Conservation (phyloP, 345 rosid genomes). For the Eutrema yunnanense region DNA sequence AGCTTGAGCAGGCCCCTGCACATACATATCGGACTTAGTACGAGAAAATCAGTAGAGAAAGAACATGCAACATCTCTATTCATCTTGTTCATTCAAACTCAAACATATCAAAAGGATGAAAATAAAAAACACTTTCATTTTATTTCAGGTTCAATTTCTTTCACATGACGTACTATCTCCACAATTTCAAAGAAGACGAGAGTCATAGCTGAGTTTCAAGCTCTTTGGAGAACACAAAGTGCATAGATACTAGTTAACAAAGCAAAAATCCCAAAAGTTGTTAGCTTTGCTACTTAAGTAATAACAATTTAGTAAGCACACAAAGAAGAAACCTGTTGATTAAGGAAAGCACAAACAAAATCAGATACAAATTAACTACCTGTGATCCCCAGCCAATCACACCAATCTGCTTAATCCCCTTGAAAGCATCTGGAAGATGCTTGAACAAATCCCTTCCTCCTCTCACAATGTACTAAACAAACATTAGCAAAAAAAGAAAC, state of each 20-base stretch:
- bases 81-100: background rate
- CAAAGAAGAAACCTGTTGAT: background rate
- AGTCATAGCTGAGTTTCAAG: background rate
- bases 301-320: background rate
- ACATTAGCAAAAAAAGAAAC: background rate
- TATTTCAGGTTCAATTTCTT: background rate
- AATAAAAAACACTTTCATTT: background rate
- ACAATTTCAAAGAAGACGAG: background rate
- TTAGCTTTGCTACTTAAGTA: background rate
- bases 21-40: background rate
- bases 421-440: slow-evolving; percentile 72
- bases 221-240: background rate
- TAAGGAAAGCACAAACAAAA: background rate
- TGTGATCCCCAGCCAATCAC: slow-evolving; percentile 97
- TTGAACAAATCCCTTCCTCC: slow-evolving; percentile 92
- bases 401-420: slow-evolving; percentile 90
- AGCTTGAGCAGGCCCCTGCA: slow-evolving; percentile 93
- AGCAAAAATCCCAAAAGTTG: background rate
- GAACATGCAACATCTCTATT: background rate
- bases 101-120: background rate
- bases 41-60: background rate
- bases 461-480: slow-evolving; percentile 79
- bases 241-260: background rate
- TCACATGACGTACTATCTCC: background rate
- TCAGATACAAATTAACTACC: slow-evolving; percentile 34